phyloP scores from a whole-genome alignment of 2,329 filamentous ascomycete species.

The Neoascochyta sp. region DNA sequence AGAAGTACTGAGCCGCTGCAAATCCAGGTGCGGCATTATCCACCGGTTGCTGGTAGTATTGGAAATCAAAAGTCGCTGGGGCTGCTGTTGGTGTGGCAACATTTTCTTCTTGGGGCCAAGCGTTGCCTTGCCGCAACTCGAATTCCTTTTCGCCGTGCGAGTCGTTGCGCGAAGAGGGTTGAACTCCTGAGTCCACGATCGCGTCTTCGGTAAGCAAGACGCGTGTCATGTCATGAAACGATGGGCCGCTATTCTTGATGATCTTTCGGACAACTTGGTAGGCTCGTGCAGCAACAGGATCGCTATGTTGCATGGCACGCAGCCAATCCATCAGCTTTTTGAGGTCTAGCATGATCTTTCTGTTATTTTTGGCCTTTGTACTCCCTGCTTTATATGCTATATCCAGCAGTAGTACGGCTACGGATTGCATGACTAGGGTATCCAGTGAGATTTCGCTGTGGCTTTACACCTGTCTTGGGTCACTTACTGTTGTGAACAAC shows the following conservation, averaged over 20 bases:
- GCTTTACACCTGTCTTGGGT: too few relatives aligned
- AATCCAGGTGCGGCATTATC: too few relatives aligned
- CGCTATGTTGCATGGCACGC: constrained; percentile 24
- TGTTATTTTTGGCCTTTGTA: constrained; percentile 19
- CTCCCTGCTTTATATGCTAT: constrained; percentile 30
- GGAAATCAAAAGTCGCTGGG: too few relatives aligned
- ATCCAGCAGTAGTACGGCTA: constrained; percentile 38
- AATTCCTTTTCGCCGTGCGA: too few relatives aligned
- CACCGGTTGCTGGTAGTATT: too few relatives aligned
- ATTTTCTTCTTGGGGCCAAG: too few relatives aligned
- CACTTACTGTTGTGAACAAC: constrained; percentile 33
- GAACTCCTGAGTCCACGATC: background rate
- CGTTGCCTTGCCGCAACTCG: too few relatives aligned
- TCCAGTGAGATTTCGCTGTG: too few relatives aligned
- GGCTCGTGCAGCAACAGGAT: constrained; percentile 31
- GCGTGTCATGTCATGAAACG: constrained; percentile 10
- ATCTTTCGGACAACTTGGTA: constrained; percentile 18
- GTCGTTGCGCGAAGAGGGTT: too few relatives aligned
- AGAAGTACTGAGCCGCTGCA: too few relatives aligned
- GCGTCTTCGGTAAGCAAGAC: constrained; percentile 9
- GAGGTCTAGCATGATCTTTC: constrained; percentile 25
- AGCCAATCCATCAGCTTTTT: constrained; percentile 37
- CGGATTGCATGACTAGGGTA: constrained; percentile 40
- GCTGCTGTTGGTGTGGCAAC: too few relatives aligned
- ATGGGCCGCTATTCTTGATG: constrained; percentile 11